Evolutionary conservation across 352 stramenopile species (phyloP), one percentile per base, ranked within the genome.

Genomic region (Globisporangium recalcitrans): DNA sequence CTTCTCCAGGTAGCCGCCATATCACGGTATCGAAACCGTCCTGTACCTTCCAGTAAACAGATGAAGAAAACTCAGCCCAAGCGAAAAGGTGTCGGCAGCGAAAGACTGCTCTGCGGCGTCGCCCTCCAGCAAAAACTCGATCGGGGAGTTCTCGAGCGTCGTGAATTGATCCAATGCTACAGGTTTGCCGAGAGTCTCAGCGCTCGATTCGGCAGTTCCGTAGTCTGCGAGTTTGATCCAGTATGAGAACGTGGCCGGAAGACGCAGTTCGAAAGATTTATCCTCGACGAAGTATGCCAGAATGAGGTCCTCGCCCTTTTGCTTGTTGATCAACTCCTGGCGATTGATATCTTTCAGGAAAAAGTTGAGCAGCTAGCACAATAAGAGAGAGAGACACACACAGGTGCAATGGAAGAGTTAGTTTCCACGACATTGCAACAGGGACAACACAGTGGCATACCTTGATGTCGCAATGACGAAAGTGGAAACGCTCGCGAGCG

Each of bases 401-500:
- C 8, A 22, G 14, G 16, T 21, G n/a, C n/a, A n/a, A n/a, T n/a
- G n/a, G n/a, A n/a, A n/a, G 27, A 38, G 13, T 32, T 49, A 4
- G 24, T 16, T 48, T 49, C 19, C 19, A 65, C 21, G 42, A 51
- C n/a, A 62, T 11, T 54, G 13, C 24, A 13, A 14, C 22, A 52
- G 4, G 16, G n/a, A 31, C 21, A 51, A 10, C 24, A 63, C 13
- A 56, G 29, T 0, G 11, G 5, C 56, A 8, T 56, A 76, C 85
- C 82, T 99, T 99, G 40, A 99, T 80, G 75, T 99, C 97, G 70
- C 98, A 98, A 77, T 99, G 97, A 21, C 98, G 97, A 58, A 99
- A 58, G 29, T 88, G 80, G 62, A 96, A 95, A 22, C 83, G 83
- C 52, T 97, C 82, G 21, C 88, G 84, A 26, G 87, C 93, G 42